Percentiles rank a stretch among this genome's conserved stretches.
phyloP scores from a whole-genome alignment of 345 rosid species.

The Excoecaria cochinchinensis region DNA sequence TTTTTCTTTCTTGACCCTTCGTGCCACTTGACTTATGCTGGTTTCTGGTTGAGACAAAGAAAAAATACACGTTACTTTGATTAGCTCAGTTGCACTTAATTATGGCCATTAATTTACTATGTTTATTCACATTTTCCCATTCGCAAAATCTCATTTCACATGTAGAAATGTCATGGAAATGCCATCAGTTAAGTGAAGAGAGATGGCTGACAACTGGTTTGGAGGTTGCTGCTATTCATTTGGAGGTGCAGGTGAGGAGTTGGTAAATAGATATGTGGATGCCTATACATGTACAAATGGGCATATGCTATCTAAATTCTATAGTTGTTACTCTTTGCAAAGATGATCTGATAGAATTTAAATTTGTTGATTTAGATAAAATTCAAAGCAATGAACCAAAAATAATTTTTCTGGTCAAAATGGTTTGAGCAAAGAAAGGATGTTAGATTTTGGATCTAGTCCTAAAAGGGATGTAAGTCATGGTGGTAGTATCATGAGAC shows the following conservation, averaged over 20 bases:
- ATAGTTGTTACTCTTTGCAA: constrained; percentile 60
- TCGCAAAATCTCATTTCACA: constrained; percentile 2
- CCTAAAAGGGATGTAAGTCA: neutral
- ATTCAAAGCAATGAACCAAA: constrained; percentile 15
- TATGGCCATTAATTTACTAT: neutral
- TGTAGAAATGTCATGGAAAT: constrained; percentile 65
- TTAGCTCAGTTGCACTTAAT: neutral
- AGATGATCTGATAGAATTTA: constrained; percentile 55
- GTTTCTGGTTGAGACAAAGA: neutral
- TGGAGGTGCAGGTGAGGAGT: constrained; percentile 80
- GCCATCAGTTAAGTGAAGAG: constrained; percentile 89
- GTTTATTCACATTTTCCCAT: neutral
- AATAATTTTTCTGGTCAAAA: constrained; percentile 20
- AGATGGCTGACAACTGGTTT: constrained; percentile 96
- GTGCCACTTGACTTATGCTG: neutral
- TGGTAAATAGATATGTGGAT: constrained; percentile 73
- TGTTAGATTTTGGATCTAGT: constrained; percentile 15
- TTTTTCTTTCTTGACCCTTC: neutral
- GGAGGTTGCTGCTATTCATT: constrained; percentile 91
- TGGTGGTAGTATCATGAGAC: constrained; percentile 20
- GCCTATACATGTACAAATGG: constrained; percentile 54
- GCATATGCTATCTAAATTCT: constrained; percentile 56
- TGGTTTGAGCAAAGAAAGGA: constrained; percentile 24
- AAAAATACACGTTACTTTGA: no score
- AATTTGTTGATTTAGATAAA: constrained; percentile 27